These are phyloP conservation scores for Tulasnella sp. DNA, from an alignment of 768 basidiomycete genomes.

Conservation along the genomic window DNA sequence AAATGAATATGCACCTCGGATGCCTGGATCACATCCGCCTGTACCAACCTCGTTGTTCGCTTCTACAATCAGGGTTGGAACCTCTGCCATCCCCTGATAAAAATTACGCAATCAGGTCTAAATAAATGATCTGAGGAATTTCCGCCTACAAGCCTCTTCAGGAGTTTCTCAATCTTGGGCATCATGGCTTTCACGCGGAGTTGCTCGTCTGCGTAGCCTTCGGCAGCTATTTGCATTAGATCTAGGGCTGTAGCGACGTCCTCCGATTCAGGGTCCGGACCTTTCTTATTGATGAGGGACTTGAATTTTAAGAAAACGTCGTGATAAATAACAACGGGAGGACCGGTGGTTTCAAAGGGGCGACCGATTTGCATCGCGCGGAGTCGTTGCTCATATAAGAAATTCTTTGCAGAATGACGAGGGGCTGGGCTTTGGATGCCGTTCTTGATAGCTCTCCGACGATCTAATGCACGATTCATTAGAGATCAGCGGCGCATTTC, in stretches of 20 bases:
- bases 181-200: not conserved
- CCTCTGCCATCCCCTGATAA: no score
- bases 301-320: slow-evolving; percentile 12
- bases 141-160: not conserved
- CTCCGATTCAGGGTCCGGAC: not conserved
- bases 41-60: slow-evolving; percentile 24
- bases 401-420: no score
- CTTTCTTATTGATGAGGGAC: not conserved
- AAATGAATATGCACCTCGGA: slow-evolving; percentile 4
- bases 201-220: not conserved
- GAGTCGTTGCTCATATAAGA: no score
- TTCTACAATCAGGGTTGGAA: slow-evolving; percentile 15
- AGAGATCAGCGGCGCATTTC: no score
- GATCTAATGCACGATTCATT: no score
- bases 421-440: no score
- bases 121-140: no score
- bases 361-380: slow-evolving; percentile 14
- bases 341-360: not conserved
- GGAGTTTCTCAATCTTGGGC: not conserved
- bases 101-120: not conserved
- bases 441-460: no score
- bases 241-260: not conserved
- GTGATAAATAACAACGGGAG: slow-evolving; percentile 18
- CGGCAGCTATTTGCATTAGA: not conserved
- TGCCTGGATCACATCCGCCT: slow-evolving; percentile 18